A percentile compares a stretch with the other conserved stretches of the same genome.
Conservation (phyloP, 371 early-diverging fungal species). For the Capillidium heterosporum region DNA sequence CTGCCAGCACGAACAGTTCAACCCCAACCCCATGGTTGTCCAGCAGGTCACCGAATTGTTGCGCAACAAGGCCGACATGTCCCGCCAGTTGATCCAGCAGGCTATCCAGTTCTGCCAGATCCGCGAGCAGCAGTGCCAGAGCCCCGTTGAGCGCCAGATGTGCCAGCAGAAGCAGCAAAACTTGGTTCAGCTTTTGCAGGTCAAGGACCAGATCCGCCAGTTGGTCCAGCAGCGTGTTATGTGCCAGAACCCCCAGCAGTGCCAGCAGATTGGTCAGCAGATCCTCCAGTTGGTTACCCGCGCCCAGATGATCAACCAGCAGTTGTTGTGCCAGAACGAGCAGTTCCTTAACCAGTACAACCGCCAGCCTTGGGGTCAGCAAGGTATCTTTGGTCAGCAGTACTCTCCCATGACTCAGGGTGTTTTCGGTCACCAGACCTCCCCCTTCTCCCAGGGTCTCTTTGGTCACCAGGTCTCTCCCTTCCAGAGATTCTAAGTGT, state of each 20-base stretch:
- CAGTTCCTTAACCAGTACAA: not conserved
- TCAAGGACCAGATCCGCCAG: constrained; percentile 3
- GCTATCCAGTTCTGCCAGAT: not conserved
- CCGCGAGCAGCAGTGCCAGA: not conserved
- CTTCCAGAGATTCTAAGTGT: too few relatives aligned
- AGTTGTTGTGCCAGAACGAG: not conserved
- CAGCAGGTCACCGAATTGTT: not conserved
- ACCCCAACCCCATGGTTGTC: not conserved
- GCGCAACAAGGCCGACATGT: not conserved
- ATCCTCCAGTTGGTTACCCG: not conserved
- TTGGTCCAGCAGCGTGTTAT: not conserved
- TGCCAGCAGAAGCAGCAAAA: not conserved
- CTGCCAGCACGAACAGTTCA: not conserved
- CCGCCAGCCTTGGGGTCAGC: not conserved
- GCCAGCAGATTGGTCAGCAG: not conserved
- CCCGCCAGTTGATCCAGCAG: not conserved
- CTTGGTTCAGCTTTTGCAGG: not conserved
- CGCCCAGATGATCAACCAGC: not conserved
- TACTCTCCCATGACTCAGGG: not conserved
- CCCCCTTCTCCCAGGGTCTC: not conserved
- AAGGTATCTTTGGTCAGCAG: not conserved
- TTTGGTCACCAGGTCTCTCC: not conserved
- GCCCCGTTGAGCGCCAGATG: not conserved
- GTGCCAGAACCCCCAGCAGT: not conserved
- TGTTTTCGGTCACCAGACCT: not conserved